Evolutionary conservation across 2,329 filamentous ascomycete genomes (phyloP), one percentile per base, ranked within the genome.

Genomic region (Colletotrichum lentis): DNA sequence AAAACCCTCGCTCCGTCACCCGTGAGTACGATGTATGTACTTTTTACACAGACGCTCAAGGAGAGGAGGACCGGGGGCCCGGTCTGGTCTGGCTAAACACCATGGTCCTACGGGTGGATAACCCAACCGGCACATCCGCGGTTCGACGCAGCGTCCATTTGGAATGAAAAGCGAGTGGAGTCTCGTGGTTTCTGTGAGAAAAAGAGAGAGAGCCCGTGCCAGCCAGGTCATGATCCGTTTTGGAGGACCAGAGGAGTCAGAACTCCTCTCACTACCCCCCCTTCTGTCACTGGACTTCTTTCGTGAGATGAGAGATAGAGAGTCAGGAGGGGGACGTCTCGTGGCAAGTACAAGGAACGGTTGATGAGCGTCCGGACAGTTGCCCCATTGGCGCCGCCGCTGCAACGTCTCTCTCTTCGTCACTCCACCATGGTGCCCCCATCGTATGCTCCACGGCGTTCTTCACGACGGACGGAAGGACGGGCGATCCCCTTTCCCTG

Each of bases 111-210:
- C 37, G n/a, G 22, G 37, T 22, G 52, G 43, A 24, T 41, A n/a
- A 59, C 53, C 50, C 66, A 68, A 66, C 66, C 66, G 66, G 66
- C 66, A 69, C 62, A 69, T 69, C 66, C 66, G 62, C 66, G 66
- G 62, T 60, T 56, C 65, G 50, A 54, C 57, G 46, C 22, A 22
- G 44, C 22, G 55, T 47, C 55, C 56, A 69, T 69, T 69, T 55
- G 66, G 62, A 66, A 65, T 69, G 62, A 69, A 69, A 62, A 69
- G 62, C 66, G n/a, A 20, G 65, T 65, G 61, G 55, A 24, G 41
- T 37, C 31, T 35, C 16, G 5, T 16, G 31, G 43, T 22, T 44
- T 31, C 41, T 57, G 22, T 24, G n/a, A 50, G 27, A 11, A 35
- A 11, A 35, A 35, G 18, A 35, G 31, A 35, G 11, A 35, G 43